Base-by-base conservation (phyloP, 345 rosid species). In the Ailanthus altissimus region DNA sequence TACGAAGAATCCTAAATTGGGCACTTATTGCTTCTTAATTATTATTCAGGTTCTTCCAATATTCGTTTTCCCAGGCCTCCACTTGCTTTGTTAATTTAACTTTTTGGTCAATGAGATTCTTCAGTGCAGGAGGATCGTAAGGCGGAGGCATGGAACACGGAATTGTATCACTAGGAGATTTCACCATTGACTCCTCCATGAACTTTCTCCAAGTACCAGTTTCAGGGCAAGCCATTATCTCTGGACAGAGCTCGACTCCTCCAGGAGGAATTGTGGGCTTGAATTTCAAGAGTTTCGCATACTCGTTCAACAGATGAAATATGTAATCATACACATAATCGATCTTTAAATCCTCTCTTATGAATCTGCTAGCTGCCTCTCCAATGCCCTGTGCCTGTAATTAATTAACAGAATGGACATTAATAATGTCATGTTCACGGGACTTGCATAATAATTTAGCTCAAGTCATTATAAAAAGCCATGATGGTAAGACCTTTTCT, bases 331-430 rank as follows among this genome's bases (percentile, higher is more conserved):
- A 93, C 36, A 91, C 88, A 25, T 75, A 62, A 16, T 82, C 90
- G 94, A 93, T 89, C 47, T 79, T 86, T 65, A 91, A 70, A 49
- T 89, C 85, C 23, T 91, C 86, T 47, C 79, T 85, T 0, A 89
- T 78, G 85, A 74, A 91, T 14, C 70, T 83, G 46, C 93, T 81
- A 28, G 86, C 92, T 40, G 84, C 89, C 65, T 87, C 83, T 4
- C 92, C 98, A 2, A 91, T 88, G 50, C 83, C 88, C 36, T 82
- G 78, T 18, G 93, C 98, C 93, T 92, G 76, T 15, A n/a, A n/a
- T 2, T n/a, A 13, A 67, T 12, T 21, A 28, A 32, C 38, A 32
- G 38, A 32, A 32, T 3, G 3, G 38, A 32, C 38, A 32, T 32
- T 32, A 32, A 32, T 32, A 32, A 32, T 32, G 38, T 32, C 38